These are phyloP conservation scores for Lipomyces sp. DNA, from an alignment of 805 yeast species.

Conservation along the genomic window DNA sequence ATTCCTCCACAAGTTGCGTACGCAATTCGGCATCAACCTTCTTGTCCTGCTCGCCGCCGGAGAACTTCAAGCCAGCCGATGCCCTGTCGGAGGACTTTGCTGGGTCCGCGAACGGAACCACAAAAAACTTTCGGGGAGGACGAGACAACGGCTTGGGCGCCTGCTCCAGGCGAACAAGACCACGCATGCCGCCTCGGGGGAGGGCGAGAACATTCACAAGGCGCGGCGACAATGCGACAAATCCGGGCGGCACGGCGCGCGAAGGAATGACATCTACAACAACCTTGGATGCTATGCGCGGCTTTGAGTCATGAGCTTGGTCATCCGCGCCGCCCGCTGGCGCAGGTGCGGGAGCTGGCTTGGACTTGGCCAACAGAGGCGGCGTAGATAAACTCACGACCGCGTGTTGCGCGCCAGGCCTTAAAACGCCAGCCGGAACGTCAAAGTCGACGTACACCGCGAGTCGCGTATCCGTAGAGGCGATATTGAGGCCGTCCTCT, in stretches of 20 bases:
- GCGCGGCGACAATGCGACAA: conserved; percentile 52
- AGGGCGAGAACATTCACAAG: conserved; percentile 58
- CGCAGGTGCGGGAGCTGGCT: conserved; percentile 3
- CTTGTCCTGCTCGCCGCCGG: conserved; percentile 15
- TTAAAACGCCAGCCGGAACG: conserved; percentile 40
- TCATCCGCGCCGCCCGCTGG: neutral
- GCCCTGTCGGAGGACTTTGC: neutral
- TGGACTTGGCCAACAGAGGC: conserved; percentile 24
- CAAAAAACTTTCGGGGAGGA: conserved; percentile 41
- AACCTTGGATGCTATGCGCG: conserved; percentile 39
- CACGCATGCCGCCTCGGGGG: neutral
- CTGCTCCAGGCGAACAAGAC: conserved; percentile 49
- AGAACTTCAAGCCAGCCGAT: neutral
- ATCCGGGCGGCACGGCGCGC: conserved; percentile 39
- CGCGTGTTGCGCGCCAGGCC: conserved; percentile 35
- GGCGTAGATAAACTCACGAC: conserved; percentile 32
- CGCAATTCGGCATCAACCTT: conserved; percentile 4
- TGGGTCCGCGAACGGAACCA: conserved; percentile 54
- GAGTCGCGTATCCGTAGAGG: conserved; percentile 19
- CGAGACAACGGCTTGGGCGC: conserved; percentile 39
- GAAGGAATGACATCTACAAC: conserved; percentile 51
- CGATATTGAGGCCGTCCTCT: conserved; percentile 4
- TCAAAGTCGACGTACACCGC: conserved; percentile 48
- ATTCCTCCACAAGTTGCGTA: conserved; percentile 1
- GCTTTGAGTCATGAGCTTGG: conserved; percentile 15